These are phyloP conservation scores for Sarocladiaceae sp. DNA, from an alignment of 2,329 filamentous ascomycete genomes.

Conservation along the genomic window DNA sequence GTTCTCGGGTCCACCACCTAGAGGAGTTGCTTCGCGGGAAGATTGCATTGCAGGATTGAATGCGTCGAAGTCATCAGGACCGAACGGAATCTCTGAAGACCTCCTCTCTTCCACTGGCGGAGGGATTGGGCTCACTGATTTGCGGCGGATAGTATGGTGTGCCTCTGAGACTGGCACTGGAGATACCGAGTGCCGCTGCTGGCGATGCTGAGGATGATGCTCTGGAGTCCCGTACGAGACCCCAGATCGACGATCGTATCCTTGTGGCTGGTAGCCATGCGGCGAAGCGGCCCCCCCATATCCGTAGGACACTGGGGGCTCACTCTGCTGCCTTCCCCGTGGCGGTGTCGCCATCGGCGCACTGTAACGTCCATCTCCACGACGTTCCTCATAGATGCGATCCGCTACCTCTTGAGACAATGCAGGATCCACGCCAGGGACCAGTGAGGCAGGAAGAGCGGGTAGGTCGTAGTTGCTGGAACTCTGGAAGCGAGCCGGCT, in stretches of 20 bases:
- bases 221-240: slow-evolving; percentile 33
- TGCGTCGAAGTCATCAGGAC: slow-evolving; percentile 70
- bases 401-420: slow-evolving; percentile 55
- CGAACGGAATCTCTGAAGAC: slow-evolving; percentile 58
- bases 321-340: slow-evolving; percentile 35
- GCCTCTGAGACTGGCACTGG: slow-evolving; percentile 20
- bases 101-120: slow-evolving; percentile 43
- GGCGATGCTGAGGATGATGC: slow-evolving; percentile 9
- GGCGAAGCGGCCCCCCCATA: slow-evolving; percentile 1
- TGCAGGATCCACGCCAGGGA: slow-evolving; percentile 53
- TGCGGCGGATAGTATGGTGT: slow-evolving; percentile 57
- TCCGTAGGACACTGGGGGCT: slow-evolving; percentile 22
- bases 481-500: slow-evolving; percentile 23
- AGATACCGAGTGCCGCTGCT: slow-evolving; percentile 5
- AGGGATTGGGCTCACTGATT: slow-evolving; percentile 71
- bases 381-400: slow-evolving; percentile 51
- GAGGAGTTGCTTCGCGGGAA: slow-evolving; percentile 22
- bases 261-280: slow-evolving; percentile 12
- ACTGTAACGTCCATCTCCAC: slow-evolving; percentile 42
- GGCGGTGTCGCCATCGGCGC: slow-evolving; percentile 34
- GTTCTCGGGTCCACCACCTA: slow-evolving; percentile 35
- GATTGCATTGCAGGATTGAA: slow-evolving; percentile 57
- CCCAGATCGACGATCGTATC: slow-evolving; percentile 37
- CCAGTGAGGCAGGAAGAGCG: slow-evolving; percentile 51
- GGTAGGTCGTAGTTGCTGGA: slow-evolving; percentile 38